Conservation (phyloP, 2,329 filamentous ascomycete genomes). For the Beauveria medogensis region DNA sequence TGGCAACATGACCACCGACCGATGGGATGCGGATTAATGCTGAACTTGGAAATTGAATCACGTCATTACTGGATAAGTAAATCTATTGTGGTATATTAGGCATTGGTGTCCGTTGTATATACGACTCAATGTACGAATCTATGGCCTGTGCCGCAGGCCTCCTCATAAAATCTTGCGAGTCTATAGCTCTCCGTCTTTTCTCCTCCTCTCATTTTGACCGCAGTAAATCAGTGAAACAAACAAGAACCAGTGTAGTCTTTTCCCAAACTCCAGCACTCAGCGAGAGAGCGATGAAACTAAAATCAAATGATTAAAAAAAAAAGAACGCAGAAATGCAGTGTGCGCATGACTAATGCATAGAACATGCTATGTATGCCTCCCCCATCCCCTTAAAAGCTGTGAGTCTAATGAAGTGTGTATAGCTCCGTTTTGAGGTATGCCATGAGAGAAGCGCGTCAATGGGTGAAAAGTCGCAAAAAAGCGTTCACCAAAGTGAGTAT, state of each 20-base stretch:
- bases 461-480: background rate
- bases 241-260: background rate
- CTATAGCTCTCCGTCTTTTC: background rate
- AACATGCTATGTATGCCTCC: background rate
- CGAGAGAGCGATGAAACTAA: background rate
- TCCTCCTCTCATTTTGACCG: background rate
- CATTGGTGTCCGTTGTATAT: constrained; percentile 3
- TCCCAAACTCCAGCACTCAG: constrained; percentile 7
- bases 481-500: constrained; percentile 52
- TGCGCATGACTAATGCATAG: background rate
- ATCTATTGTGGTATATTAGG: constrained; percentile 1
- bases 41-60: too few species aligned
- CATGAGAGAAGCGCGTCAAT: background rate
- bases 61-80: background rate
- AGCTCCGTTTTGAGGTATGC: background rate
- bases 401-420: background rate
- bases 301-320: background rate
- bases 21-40: too few species aligned
- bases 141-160: background rate
- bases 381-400: background rate
- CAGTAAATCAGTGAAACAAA: background rate
- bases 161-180: background rate
- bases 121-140: constrained; percentile 6
- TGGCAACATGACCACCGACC: too few species aligned
- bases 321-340: constrained; percentile 7